Conservation (phyloP, 176 grass and related monocot species). For the Rhipidocladum racemiflorum region DNA sequence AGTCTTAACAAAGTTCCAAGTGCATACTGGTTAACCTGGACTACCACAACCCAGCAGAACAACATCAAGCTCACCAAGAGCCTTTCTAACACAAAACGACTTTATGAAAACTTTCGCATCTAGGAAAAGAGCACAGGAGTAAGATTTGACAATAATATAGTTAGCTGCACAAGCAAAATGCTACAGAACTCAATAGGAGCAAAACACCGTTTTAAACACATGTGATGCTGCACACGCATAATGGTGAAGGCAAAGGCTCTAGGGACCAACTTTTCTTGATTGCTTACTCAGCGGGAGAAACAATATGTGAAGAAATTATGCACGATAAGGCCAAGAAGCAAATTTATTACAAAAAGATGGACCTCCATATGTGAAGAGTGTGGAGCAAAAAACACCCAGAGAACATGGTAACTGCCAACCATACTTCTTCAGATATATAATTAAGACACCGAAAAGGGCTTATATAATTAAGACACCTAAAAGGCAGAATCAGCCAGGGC, state of each 20-base stretch:
- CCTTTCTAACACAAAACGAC: not conserved
- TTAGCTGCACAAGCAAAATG: not conserved
- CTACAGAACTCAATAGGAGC: not conserved
- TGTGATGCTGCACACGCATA: not conserved
- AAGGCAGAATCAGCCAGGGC: slow-evolving; percentile 9
- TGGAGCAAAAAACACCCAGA: not conserved
- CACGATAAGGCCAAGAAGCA: not conserved
- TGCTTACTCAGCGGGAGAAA: not conserved
- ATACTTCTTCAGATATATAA: not conserved
- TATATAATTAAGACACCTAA: slow-evolving; percentile 7
- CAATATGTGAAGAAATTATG: not conserved
- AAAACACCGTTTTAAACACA: not conserved
- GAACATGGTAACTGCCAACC: slow-evolving; percentile 1
- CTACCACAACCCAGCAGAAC: not conserved
- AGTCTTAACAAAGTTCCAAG: not conserved
- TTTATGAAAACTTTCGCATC: not conserved
- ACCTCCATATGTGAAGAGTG: not conserved
- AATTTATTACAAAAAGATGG: slow-evolving; percentile 1
- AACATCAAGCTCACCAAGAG: not conserved
- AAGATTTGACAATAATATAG: not conserved
- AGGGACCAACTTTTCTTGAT: not conserved
- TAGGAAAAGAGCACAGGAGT: not conserved
- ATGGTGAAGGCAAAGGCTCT: not conserved
- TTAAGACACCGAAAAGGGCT: slow-evolving; percentile 1
- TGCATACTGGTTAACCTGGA: not conserved